Evolutionary conservation across 2,329 filamentous ascomycete species (phyloP), one percentile per base, ranked within the genome.

Genomic region (Lomentospora prolificans): DNA sequence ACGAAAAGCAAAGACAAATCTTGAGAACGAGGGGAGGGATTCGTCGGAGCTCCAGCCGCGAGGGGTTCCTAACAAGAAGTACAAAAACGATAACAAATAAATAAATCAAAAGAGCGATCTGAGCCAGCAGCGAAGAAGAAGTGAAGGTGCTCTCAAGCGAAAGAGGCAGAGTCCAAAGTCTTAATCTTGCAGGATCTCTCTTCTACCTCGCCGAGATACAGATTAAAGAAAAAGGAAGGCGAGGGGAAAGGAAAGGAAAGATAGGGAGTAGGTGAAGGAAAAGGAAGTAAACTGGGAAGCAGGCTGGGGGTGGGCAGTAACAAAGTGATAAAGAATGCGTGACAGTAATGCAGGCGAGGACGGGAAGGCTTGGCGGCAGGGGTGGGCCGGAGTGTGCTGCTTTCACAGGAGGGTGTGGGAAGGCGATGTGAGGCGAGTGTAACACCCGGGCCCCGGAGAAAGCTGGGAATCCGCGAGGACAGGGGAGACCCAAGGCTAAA

Each of bases 61-160:
- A 56, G 48, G 48, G 30, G 31, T 25, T 31, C 39, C 39, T 25
- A 25, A 27, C 17, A 54, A 57, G 33, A 39, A 55, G 24, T 57
- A 58, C 48, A 56, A 51, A 60, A 7, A 41, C 6, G 24, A 57
- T 17, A 24, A 67, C 64, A 60, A 59, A 64, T 62, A 60, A 65
- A 60, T 60, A 60, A 56, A 61, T 65, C 65, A 64, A 63, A 62
- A 69, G 66, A 69, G 66, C 67, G 71, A 72, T 79, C 79, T 82
- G 79, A 81, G 72, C 79, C 79, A 83, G 81, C 79, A 82, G 80
- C 69, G 61, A 62, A 68, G 61, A 62, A 68, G 67, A 74, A 72
- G 67, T 33, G 65, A 68, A 70, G 67, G 64, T 59, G 63, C 61
- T 63, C 63, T 64, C 66, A 64, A 48, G 30, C 22, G 24, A 39